phyloP scores from a whole-genome alignment of 1,284 basidiomycete genomes.

The Microbotryomycetes sp. region DNA sequence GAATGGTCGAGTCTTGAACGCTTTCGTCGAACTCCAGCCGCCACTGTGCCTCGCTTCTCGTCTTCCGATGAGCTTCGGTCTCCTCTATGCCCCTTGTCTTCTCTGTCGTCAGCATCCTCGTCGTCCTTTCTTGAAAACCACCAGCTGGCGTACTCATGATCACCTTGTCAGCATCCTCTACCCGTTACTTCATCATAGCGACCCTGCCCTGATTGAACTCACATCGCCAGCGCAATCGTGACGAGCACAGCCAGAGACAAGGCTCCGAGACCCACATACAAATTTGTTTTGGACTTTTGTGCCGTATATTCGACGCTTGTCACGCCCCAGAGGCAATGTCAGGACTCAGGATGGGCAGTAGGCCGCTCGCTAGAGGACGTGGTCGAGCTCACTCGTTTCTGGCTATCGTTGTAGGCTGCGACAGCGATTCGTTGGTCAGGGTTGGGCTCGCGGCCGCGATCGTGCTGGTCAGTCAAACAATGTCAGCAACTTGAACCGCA shows the following conservation, averaged over 20 bases:
- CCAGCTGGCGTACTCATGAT: not conserved
- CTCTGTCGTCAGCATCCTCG: not conserved
- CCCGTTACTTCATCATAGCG: not conserved
- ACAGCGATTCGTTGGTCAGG: too few species aligned
- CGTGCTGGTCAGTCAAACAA: not conserved
- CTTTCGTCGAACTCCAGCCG: too few species aligned
- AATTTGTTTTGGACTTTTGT: not conserved
- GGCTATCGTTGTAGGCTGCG: not conserved
- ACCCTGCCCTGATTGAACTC: not conserved
- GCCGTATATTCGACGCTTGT: too few species aligned
- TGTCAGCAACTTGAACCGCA: not conserved
- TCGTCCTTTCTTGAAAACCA: not conserved
- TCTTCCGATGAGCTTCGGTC: too few species aligned
- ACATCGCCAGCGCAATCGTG: constrained; percentile 5
- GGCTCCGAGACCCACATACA: constrained; percentile 14
- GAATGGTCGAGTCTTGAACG: too few species aligned
- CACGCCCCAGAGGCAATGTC: not conserved
- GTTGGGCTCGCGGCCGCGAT: not conserved
- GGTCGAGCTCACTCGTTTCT: not conserved
- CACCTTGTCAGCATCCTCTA: too few species aligned
- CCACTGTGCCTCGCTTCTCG: too few species aligned
- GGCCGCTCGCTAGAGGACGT: not conserved
- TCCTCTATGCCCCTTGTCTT: not conserved
- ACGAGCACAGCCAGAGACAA: constrained; percentile 9
- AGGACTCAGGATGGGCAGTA: not conserved